phyloP scores from a whole-genome alignment of 2,329 filamentous ascomycete species.

The Hypoxylon sp. region DNA sequence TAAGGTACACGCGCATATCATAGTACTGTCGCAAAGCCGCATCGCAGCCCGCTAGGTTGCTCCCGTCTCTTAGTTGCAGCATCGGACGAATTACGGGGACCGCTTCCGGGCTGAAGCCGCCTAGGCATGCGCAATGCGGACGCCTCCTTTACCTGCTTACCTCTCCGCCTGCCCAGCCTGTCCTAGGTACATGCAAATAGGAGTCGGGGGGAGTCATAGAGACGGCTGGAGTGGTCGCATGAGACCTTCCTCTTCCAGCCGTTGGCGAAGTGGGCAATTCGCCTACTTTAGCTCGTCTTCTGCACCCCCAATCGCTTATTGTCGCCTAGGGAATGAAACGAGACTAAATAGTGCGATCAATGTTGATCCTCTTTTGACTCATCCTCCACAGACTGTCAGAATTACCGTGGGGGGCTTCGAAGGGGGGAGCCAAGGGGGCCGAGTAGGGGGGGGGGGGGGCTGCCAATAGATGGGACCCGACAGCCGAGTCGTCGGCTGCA shows the following conservation, averaged over 20 bases:
- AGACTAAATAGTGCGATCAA: constrained; percentile 37
- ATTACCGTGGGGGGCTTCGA: constrained; percentile 22
- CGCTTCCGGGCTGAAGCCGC: constrained; percentile 30
- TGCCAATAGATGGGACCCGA: not conserved
- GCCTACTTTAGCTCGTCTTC: constrained; percentile 32
- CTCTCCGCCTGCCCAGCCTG: too few species aligned
- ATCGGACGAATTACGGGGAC: constrained; percentile 31
- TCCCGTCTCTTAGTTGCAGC: constrained; percentile 25
- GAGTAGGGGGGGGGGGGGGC: not conserved
- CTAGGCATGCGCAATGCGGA: too few species aligned
- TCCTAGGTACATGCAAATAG: too few species aligned
- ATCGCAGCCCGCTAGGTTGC: constrained; percentile 25
- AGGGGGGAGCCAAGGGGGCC: constrained; percentile 13
- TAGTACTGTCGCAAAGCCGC: too few species aligned
- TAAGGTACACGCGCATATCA: too few species aligned
- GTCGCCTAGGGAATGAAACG: constrained; percentile 43
- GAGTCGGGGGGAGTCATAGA: constrained; percentile 1
- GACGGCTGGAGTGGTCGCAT: constrained; percentile 36
- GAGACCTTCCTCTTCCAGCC: constrained; percentile 40
- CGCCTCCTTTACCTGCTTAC: too few species aligned
- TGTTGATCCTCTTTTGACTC: constrained; percentile 35
- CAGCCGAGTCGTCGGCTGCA: constrained; percentile 15
- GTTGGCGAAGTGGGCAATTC: constrained; percentile 23
- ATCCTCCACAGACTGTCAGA: constrained; percentile 22
- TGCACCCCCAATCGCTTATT: constrained; percentile 35